phyloP scores from a whole-genome alignment of 1,284 basidiomycete species.

The Waitea zeae region DNA sequence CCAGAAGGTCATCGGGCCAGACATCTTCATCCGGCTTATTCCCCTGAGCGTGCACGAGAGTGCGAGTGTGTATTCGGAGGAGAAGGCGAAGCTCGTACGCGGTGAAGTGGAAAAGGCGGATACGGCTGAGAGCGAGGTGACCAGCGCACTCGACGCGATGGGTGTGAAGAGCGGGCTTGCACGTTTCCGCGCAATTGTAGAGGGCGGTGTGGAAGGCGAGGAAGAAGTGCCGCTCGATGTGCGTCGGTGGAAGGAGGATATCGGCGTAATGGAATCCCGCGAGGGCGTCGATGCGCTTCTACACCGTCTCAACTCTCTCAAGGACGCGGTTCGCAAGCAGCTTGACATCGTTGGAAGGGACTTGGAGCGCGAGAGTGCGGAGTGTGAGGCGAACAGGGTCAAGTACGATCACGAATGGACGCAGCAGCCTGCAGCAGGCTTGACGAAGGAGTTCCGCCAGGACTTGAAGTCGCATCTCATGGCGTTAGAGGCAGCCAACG shows the following conservation, averaged over 20 bases:
- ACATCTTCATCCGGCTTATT: slow-evolving; percentile 79
- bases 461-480: slow-evolving; percentile 69
- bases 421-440: slow-evolving; percentile 69
- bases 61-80: slow-evolving; percentile 93
- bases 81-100: slow-evolving; percentile 93
- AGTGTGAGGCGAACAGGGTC: slow-evolving; percentile 74
- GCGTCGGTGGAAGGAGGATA: slow-evolving; percentile 64
- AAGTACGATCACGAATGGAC: slow-evolving; percentile 82
- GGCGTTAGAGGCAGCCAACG: slow-evolving; percentile 62
- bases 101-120: slow-evolving; percentile 82
- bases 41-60: slow-evolving; percentile 93
- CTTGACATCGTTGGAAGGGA: slow-evolving; percentile 43
- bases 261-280: slow-evolving; percentile 42
- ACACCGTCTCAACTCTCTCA: slow-evolving; percentile 42
- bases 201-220: slow-evolving; percentile 48
- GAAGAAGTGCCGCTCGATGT: slow-evolving; percentile 65
- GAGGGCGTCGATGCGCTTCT: slow-evolving; percentile 52
- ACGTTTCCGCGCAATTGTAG: slow-evolving; percentile 62
- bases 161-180: slow-evolving; percentile 67
- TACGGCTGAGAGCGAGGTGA: slow-evolving; percentile 64
- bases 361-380: slow-evolving; percentile 62
- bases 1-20: slow-evolving; percentile 87
- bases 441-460: slow-evolving; percentile 57
- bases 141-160: slow-evolving; percentile 69
- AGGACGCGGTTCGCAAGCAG: slow-evolving; percentile 39